These are phyloP conservation scores for Candida sanyaensis DNA, from an alignment of 1,139 yeast genomes.

Conservation along the genomic window DNA sequence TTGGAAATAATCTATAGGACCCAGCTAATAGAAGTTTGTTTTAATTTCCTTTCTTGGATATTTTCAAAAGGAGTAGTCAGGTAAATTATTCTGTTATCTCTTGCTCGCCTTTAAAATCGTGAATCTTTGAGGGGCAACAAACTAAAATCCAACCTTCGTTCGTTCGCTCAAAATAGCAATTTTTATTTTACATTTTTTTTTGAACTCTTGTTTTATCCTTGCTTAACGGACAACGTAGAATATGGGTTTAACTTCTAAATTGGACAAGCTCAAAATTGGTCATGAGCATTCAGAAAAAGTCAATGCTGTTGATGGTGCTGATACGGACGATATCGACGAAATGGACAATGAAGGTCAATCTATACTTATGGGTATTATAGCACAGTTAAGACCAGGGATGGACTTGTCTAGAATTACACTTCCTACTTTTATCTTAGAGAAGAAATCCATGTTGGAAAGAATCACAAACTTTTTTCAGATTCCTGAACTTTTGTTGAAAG, in stretches of 20 bases:
- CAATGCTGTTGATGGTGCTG: conserved; percentile 10
- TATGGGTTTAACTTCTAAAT: conserved; percentile 41
- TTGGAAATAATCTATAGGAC: too few relatives aligned
- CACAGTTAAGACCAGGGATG: conserved; percentile 90
- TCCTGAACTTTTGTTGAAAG: conserved; percentile 73
- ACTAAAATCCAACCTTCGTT: not conserved
- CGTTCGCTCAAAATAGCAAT: not conserved
- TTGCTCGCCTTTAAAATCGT: not conserved
- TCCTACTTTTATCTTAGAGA: conserved; percentile 92
- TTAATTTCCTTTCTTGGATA: not conserved
- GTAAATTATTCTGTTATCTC: not conserved
- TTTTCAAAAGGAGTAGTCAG: not conserved
- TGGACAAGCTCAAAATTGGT: conserved; percentile 30
- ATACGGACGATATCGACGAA: conserved; percentile 79
- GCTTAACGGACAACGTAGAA: not conserved
- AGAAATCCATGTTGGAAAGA: conserved; percentile 94
- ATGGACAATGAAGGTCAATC: conserved; percentile 88
- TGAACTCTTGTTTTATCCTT: not conserved
- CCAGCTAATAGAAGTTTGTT: not conserved
- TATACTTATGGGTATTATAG: conserved; percentile 79
- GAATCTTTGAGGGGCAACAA: conserved; percentile 1
- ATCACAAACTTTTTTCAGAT: conserved; percentile 87
- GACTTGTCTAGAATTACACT: conserved; percentile 88
- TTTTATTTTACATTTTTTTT: not conserved
- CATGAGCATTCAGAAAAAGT: not conserved